Percentiles rank a stretch among this genome's conserved stretches.
Evolutionary conservation across 2,329 filamentous ascomycete genomes (phyloP).

Genomic region (Ambrosiella beaveri): DNA sequence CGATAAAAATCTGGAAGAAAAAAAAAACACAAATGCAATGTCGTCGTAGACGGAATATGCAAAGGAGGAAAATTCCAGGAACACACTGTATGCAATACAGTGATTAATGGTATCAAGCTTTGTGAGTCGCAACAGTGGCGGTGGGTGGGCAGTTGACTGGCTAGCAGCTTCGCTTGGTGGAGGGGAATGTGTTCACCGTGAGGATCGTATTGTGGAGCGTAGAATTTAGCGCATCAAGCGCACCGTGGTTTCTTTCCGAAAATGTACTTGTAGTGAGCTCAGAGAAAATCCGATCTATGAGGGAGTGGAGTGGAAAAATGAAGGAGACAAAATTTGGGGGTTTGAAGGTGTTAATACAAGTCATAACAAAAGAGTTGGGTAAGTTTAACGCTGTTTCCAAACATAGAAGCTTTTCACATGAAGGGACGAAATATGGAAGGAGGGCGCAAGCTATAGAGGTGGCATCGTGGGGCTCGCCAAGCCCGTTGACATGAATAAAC

Average conservation of each 20-base stretch:
- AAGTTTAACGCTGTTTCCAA: not conserved
- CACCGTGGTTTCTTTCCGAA: too few species aligned
- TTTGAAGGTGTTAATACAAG: not conserved
- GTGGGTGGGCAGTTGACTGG: not conserved
- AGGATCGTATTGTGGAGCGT: not conserved
- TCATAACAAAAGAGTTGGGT: not conserved
- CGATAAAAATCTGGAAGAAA: not conserved
- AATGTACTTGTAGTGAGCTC: not conserved
- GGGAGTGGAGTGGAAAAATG: not conserved
- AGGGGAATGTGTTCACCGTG: not conserved
- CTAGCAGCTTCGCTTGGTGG: not conserved
- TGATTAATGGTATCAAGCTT: not conserved
- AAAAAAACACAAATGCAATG: not conserved
- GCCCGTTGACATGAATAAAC: not conserved
- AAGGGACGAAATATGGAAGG: not conserved
- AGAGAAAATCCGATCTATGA: not conserved
- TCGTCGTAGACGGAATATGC: constrained; percentile 1
- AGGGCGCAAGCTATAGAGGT: not conserved
- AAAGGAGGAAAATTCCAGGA: constrained; percentile 5
- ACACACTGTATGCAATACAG: constrained; percentile 1
- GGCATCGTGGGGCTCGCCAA: not conserved
- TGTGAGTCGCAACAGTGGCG: not conserved
- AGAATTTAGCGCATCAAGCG: not conserved
- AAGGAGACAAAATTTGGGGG: too few species aligned
- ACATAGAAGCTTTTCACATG: not conserved